Evolutionary conservation across 2,329 filamentous ascomycete species (phyloP).

Genomic region (Aphanocladium album): DNA sequence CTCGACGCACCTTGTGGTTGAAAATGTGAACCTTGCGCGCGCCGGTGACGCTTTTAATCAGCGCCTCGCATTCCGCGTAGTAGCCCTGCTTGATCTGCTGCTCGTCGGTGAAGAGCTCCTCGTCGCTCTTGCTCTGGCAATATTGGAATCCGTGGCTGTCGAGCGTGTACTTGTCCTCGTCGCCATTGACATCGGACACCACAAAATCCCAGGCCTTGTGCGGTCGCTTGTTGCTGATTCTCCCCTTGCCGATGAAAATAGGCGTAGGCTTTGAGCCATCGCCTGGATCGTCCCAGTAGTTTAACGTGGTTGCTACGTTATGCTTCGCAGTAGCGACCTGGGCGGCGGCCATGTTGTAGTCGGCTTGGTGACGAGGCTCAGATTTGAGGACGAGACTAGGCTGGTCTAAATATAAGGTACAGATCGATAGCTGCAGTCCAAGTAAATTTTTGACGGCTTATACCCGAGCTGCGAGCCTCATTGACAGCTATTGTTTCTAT

Average conservation of each 20-base stretch:
- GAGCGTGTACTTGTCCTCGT: conserved; percentile 35
- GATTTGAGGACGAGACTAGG: not conserved
- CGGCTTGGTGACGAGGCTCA: not conserved
- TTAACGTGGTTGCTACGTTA: conserved; percentile 32
- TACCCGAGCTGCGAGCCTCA: not conserved
- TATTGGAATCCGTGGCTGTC: conserved; percentile 39
- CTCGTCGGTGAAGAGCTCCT: conserved; percentile 44
- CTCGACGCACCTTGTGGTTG: conserved; percentile 64
- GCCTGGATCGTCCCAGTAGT: conserved; percentile 37
- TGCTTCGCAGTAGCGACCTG: conserved; percentile 1
- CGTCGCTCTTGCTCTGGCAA: conserved; percentile 24
- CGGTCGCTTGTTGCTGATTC: conserved; percentile 26
- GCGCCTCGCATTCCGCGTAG: conserved; percentile 65
- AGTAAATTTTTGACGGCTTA: not conserved
- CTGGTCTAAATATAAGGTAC: not conserved
- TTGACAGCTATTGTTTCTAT: not conserved
- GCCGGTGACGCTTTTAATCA: conserved; percentile 58
- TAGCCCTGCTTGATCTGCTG: conserved; percentile 57
- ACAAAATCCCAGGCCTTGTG: conserved; percentile 39
- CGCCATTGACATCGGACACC: conserved; percentile 35
- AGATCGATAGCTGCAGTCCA: not conserved
- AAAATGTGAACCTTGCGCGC: conserved; percentile 60
- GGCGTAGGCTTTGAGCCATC: conserved; percentile 37
- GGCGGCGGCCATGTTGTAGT: not conserved
- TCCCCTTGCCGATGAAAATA: conserved; percentile 25